Evolutionary conservation across 2,329 filamentous ascomycete genomes (phyloP).

Genomic region (Hymenotorrendiella dingleyae): DNA sequence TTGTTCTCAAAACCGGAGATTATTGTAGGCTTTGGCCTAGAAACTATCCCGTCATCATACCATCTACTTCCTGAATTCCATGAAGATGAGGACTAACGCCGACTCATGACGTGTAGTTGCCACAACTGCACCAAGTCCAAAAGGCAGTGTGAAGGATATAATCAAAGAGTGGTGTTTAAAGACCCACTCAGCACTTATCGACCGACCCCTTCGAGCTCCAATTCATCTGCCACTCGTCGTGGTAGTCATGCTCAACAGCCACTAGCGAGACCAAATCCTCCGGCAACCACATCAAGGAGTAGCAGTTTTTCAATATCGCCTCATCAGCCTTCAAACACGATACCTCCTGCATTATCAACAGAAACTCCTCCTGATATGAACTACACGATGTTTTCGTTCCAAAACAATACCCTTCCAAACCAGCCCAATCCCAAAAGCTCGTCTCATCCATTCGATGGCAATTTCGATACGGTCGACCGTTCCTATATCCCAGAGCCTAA

Average conservation of each 20-base stretch:
- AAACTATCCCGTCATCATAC: too few species aligned
- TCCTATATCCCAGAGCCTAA: constrained; percentile 16
- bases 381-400: constrained; percentile 5
- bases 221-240: constrained; percentile 9
- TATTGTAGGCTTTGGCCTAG: too few species aligned
- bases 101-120: too few species aligned
- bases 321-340: constrained; percentile 1
- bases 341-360: constrained; percentile 1
- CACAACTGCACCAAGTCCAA: constrained; percentile 84
- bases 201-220: constrained; percentile 32
- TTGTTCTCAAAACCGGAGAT: too few species aligned
- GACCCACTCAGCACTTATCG: constrained; percentile 58
- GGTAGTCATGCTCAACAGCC: constrained; percentile 2
- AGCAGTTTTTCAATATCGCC: constrained; percentile 3
- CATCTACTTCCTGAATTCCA: too few species aligned
- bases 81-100: too few species aligned
- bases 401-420: too few species aligned
- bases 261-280: not conserved
- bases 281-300: constrained; percentile 13
- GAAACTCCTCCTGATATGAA: constrained; percentile 6
- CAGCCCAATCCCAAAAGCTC: not conserved
- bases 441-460: constrained; percentile 1
- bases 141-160: constrained; percentile 77
- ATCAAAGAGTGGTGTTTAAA: constrained; percentile 75
- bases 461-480: constrained; percentile 14